Evolutionary conservation across 768 basidiomycete genomes (phyloP), one percentile per base, ranked within the genome.

Genomic region (Coprinopsis cinerea): DNA sequence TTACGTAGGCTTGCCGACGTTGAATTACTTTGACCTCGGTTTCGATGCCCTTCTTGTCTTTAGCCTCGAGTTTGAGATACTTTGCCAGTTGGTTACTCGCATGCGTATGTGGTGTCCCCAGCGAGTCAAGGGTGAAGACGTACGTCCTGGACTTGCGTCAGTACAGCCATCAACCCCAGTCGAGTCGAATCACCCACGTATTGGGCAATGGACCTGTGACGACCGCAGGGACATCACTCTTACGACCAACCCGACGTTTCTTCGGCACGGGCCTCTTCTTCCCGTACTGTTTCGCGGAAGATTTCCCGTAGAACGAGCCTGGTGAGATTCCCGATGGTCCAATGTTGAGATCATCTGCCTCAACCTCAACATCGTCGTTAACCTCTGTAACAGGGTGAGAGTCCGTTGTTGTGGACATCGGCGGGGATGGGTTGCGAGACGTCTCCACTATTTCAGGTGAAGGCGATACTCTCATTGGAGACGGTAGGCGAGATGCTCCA

Each of bases 81-180:
- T 66, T 57, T 35, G 64, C 66, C 17, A 99, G 75, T 27, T 73
- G 75, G 42, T 70, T 83, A 35, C 73, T 64, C 3, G 81, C 91
- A 26, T 79, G 73, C 0, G 73, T 72, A 64, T 97, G 94, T n/a
- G 70, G 68, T 13, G 71, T 69, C 3, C 87, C 85, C 40, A 99
- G 75, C 1, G 95, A 98, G 63, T 99, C 96, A 48, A 99, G 78
- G 0, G 84, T 91, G 61, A 93, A 83, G 27, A 99, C 84, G 55
- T 80, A 82, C 4, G 89, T 83, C 50, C 89, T 92, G 60, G 49
- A 30, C 24, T n/a, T n/a, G n/a, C n/a, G n/a, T n/a, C n/a, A n/a
- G n/a, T n/a, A n/a, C n/a, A n/a, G n/a, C n/a, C n/a, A n/a, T n/a
- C n/a, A n/a, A n/a, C n/a, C n/a, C n/a, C n/a, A n/a, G n/a, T n/a